phyloP scores from a whole-genome alignment of 768 basidiomycete species.

The Xerocomus potaroensis region DNA sequence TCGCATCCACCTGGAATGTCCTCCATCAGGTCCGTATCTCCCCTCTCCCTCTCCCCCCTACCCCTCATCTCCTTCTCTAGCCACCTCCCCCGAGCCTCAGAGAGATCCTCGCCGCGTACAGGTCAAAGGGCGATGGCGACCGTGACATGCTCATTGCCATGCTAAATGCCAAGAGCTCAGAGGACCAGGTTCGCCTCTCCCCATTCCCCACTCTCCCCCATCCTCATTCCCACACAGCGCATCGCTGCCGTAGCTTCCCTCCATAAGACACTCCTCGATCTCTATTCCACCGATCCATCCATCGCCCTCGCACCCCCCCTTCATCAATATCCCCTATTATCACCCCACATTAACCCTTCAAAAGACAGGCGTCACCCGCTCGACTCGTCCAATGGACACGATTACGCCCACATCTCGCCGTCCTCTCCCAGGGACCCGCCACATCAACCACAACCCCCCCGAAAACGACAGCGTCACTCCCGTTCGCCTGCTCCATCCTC shows the following conservation, averaged over 20 bases:
- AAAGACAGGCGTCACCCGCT: slow-evolving; percentile 18
- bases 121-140: slow-evolving; percentile 84
- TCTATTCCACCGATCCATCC: slow-evolving; percentile 33
- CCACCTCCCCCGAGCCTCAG: slow-evolving; percentile 75
- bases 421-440: slow-evolving; percentile 25
- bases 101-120: slow-evolving; percentile 85
- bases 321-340: slow-evolving; percentile 37
- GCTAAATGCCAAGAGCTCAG: slow-evolving; percentile 87
- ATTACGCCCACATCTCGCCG: slow-evolving; percentile 7
- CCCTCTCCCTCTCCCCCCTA: background rate
- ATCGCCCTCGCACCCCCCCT: slow-evolving; percentile 27
- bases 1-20: slow-evolving; percentile 42
- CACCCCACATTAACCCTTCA: slow-evolving; percentile 25
- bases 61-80: slow-evolving; percentile 33
- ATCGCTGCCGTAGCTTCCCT: slow-evolving; percentile 66
- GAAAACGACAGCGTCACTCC: slow-evolving; percentile 63
- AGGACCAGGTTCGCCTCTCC: slow-evolving; percentile 70
- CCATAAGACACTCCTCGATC: slow-evolving; percentile 67
- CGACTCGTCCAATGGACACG: slow-evolving; percentile 17
- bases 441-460: slow-evolving; percentile 40
- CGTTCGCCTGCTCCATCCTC: slow-evolving; percentile 48
- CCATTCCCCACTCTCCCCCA: background rate
- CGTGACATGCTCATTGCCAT: slow-evolving; percentile 87
- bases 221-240: slow-evolving; percentile 42
- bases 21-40: slow-evolving; percentile 40